Percentiles rank a stretch among this genome's conserved stretches.
Evolutionary conservation across 352 stramenopile genomes (phyloP).

Genomic region (Pythium guiyangense): DNA sequence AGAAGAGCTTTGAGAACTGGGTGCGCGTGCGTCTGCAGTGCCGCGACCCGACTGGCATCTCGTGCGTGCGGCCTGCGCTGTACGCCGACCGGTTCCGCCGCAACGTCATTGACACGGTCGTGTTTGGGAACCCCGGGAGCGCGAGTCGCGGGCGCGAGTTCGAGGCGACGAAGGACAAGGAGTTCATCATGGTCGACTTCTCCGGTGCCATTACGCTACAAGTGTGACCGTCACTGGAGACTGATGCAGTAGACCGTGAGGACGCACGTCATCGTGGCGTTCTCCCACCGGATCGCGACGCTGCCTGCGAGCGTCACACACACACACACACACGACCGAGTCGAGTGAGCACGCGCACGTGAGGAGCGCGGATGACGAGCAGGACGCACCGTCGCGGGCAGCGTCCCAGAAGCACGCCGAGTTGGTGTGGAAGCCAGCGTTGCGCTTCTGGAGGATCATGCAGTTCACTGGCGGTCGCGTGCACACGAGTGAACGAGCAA

Average conservation of each 20-base stretch:
- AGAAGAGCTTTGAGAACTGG: conserved; percentile 91
- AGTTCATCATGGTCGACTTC: conserved; percentile 86
- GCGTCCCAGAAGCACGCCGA: conserved; percentile 87
- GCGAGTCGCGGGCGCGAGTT: conserved; percentile 22
- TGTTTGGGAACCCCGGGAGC: conserved; percentile 56
- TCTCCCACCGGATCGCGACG: conserved; percentile 72
- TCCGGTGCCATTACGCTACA: conserved; percentile 44
- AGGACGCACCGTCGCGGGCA: conserved; percentile 62
- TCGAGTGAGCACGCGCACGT: conserved; percentile 7
- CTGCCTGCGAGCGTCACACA: conserved; percentile 38
- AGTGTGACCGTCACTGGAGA: conserved; percentile 46
- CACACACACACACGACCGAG: neutral
- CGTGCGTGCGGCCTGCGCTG: conserved; percentile 71
- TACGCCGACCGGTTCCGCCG: conserved; percentile 84
- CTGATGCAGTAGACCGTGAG: conserved; percentile 72
- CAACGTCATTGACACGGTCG: conserved; percentile 81
- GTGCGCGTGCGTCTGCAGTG: conserved; percentile 77
- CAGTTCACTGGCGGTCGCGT: conserved; percentile 58
- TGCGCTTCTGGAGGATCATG: conserved; percentile 87
- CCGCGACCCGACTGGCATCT: conserved; percentile 74
- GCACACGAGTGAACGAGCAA: too few relatives aligned
- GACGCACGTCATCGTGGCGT: conserved; percentile 67
- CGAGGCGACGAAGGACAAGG: conserved; percentile 30
- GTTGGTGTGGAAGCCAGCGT: conserved; percentile 84
- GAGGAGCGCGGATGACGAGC: neutral